phyloP scores from a whole-genome alignment of 2,329 filamentous ascomycete species.

The Chrysoporthe cubensis region DNA sequence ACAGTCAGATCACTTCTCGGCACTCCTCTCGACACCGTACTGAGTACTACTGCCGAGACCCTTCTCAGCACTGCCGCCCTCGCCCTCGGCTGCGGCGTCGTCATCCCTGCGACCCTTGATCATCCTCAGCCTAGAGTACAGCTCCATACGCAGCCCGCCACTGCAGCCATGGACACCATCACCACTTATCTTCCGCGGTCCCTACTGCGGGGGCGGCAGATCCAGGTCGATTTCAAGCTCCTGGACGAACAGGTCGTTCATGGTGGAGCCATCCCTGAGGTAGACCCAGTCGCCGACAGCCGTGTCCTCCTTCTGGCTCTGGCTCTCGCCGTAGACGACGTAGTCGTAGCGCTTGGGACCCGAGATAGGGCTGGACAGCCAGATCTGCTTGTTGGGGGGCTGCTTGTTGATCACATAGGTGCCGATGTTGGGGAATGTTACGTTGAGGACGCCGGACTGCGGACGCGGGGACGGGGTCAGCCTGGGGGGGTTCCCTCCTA shows the following conservation, averaged over 20 bases:
- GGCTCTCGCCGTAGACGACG: slow-evolving; percentile 72
- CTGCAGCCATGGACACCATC: too few relatives aligned
- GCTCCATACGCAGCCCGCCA: not conserved
- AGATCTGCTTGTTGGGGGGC: slow-evolving; percentile 96
- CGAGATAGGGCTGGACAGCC: slow-evolving; percentile 88
- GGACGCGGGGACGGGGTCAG: slow-evolving; percentile 22
- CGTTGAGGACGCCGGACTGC: slow-evolving; percentile 83
- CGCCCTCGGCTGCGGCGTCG: not conserved
- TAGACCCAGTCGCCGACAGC: slow-evolving; percentile 84
- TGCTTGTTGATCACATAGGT: slow-evolving; percentile 98
- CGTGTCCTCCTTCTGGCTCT: slow-evolving; percentile 79
- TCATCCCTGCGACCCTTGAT: not conserved
- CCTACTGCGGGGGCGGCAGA: slow-evolving; percentile 30
- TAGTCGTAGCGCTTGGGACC: slow-evolving; percentile 96
- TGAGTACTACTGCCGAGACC: not conserved
- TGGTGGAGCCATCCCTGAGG: slow-evolving; percentile 75
- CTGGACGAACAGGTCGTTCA: slow-evolving; percentile 72
- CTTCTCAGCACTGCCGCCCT: not conserved
- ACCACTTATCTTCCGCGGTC: not conserved
- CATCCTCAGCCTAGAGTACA: not conserved
- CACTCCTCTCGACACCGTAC: not conserved
- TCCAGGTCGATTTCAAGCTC: slow-evolving; percentile 74
- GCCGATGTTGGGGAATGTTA: slow-evolving; percentile 70
- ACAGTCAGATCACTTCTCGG: not conserved
- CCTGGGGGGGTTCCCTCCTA: not conserved